Evolutionary conservation across 2,329 filamentous ascomycete genomes (phyloP).

Genomic region (Apiospora marii): DNA sequence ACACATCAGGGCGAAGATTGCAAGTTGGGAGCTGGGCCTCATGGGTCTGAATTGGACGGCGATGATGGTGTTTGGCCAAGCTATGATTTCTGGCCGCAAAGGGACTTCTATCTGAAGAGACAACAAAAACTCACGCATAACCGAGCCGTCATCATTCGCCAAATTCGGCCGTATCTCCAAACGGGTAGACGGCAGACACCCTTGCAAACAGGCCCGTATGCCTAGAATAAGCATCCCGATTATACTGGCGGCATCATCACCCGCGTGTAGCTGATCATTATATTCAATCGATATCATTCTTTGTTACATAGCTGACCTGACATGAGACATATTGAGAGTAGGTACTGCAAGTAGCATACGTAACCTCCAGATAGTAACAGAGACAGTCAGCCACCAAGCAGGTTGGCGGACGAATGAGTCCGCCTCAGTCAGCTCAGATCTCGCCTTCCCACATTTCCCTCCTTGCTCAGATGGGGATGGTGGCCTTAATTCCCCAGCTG

Average conservation of each 20-base stretch:
- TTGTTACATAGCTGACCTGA: background rate
- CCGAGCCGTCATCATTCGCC: conserved; percentile 3
- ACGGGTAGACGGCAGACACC: background rate
- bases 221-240: background rate
- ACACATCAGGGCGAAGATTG: background rate
- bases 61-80: background rate
- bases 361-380: background rate
- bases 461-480: background rate
- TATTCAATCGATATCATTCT: background rate
- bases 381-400: background rate
- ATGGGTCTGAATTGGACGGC: background rate
- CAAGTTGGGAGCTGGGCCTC: background rate
- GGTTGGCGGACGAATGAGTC: conserved; percentile 8
- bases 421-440: background rate
- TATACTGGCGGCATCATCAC: background rate
- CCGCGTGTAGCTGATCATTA: background rate
- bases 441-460: background rate
- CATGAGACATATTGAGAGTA: background rate
- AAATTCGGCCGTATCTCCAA: background rate
- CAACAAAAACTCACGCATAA: background rate
- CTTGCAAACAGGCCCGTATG: background rate
- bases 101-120: background rate
- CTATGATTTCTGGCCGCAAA: background rate
- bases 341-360: background rate
- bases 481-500: conserved; percentile 4